A percentile compares a stretch with the other conserved stretches of the same genome.
Conservation (phyloP, 129 eudicot genomes). For the Gnaphalium uliginosum region DNA sequence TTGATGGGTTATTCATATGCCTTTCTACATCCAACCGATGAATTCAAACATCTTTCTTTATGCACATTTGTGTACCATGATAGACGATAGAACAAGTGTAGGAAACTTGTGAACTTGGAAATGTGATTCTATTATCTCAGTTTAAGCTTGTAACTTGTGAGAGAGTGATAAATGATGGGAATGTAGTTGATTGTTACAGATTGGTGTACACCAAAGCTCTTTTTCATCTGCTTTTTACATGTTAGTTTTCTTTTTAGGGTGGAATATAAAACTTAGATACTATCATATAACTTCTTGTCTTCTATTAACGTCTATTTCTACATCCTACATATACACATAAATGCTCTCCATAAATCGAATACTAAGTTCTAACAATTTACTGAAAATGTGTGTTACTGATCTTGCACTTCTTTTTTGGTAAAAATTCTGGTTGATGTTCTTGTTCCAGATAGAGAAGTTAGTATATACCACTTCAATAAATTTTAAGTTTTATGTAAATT, state of each 20-base stretch:
- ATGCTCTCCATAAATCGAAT: neutral
- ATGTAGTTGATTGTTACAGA: conserved; percentile 4
- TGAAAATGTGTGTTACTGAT: too few species aligned
- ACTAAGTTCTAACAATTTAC: neutral
- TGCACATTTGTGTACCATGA: conserved; percentile 39
- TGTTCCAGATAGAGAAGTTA: neutral
- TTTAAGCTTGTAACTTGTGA: conserved; percentile 22
- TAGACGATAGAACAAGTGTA: conserved; percentile 27
- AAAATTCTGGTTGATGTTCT: neutral
- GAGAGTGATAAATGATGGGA: conserved; percentile 10
- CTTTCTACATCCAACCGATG: conserved; percentile 47
- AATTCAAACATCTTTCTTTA: conserved; percentile 33
- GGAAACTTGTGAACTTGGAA: conserved; percentile 31
- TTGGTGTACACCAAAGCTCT: neutral
- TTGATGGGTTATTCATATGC: conserved; percentile 23
- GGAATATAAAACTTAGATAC: too few species aligned
- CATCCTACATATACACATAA: neutral
- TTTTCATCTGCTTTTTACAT: neutral
- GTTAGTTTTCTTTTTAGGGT: neutral
- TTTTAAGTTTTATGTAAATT: too few species aligned
- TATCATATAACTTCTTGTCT: neutral
- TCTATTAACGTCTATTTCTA: neutral
- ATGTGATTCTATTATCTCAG: conserved; percentile 16
- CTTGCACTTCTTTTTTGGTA: too few species aligned
- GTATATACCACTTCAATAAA: neutral